Base-by-base conservation (phyloP, 768 basidiomycete species). In the Mycena galopus region DNA sequence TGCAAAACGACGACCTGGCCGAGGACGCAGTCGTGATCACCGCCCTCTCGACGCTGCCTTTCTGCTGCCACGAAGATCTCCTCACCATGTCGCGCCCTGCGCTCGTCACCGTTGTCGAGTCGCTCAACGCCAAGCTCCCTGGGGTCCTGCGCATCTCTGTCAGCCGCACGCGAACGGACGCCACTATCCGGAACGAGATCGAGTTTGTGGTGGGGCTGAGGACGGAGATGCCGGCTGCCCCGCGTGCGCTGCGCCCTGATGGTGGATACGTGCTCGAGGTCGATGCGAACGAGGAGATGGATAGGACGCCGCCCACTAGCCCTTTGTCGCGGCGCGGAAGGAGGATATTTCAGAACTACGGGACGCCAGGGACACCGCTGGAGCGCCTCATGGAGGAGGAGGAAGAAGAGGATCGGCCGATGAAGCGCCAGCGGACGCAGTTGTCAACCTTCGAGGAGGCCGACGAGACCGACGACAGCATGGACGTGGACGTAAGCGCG, bases 21-120 rank as follows among this genome's bases (percentile, higher is more conserved):
- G 86, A 87, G 61, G 87, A 90, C 73, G 89, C 88, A 10, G 82
- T 93, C 50, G 84, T 93, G 44, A 88, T 93, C 78, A 93, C 90
- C 0, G 85, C 92, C 8, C 84, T 94, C 16, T 82, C 86, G 50
- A 80, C 79, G 27, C 82, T 87, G 12, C 92, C 92, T 0, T 94
- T 93, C 81, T 92, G 91, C 80, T 93, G 91, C 79, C 92, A 94
- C 77, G 91, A 92, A 70, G 92, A 94, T 74, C 85, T 93, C 50
- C 76, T 93, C 65, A 85, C 87, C 1, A 93, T 94, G 93, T 75
- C 87, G 4, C 88, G 88, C 50, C 55, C 79, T 1, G 83, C 88
- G 69, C 88, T 94, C 53, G 77, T 90, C 56, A 78, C 67, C 0
- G 91, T 91, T 19, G 92, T 91, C 6, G 73, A 75, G 19, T 73